phyloP scores from a whole-genome alignment of 805 yeast species.

The Hanseniaspora clermontiae region DNA sequence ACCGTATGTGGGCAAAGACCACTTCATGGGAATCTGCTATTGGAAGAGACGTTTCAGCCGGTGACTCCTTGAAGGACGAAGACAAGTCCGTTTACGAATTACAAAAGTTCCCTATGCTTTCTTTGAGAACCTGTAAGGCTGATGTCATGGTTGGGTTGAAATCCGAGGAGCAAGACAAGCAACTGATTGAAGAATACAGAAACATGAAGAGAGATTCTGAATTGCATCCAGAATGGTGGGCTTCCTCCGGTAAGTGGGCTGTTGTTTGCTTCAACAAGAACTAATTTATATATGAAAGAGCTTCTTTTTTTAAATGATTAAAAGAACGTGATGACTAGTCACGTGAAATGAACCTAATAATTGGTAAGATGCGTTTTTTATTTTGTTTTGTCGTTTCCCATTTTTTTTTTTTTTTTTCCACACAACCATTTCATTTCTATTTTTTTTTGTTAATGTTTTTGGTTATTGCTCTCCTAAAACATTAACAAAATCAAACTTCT shows the following conservation, averaged over 20 bases:
- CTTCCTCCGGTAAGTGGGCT: constrained; percentile 85
- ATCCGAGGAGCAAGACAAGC: constrained; percentile 50
- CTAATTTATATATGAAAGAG: neutral
- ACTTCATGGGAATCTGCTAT: constrained; percentile 64
- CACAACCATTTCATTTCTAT: too few species aligned
- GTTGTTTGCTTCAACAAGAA: constrained; percentile 46
- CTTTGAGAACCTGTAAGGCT: constrained; percentile 89
- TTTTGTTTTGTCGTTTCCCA: too few species aligned
- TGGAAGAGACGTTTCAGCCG: constrained; percentile 38
- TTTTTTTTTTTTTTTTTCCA: too few species aligned
- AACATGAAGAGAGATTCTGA: constrained; percentile 50
- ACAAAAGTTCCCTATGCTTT: constrained; percentile 51
- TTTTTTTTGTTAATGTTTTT: too few species aligned
- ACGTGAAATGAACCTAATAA: too few species aligned
- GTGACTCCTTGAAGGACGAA: constrained; percentile 20
- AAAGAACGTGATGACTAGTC: too few species aligned
- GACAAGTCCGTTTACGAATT: constrained; percentile 4
- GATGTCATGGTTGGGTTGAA: constrained; percentile 84
- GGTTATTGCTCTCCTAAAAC: too few species aligned
- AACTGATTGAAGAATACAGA: constrained; percentile 35
- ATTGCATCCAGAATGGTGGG: constrained; percentile 66
- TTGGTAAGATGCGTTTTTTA: too few species aligned
- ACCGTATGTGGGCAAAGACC: constrained; percentile 72
- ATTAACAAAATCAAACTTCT: neutral
- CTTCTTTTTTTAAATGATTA: neutral